These are phyloP conservation scores for Spathaspora gorwiae DNA, from an alignment of 805 yeast species.

Conservation along the genomic window DNA sequence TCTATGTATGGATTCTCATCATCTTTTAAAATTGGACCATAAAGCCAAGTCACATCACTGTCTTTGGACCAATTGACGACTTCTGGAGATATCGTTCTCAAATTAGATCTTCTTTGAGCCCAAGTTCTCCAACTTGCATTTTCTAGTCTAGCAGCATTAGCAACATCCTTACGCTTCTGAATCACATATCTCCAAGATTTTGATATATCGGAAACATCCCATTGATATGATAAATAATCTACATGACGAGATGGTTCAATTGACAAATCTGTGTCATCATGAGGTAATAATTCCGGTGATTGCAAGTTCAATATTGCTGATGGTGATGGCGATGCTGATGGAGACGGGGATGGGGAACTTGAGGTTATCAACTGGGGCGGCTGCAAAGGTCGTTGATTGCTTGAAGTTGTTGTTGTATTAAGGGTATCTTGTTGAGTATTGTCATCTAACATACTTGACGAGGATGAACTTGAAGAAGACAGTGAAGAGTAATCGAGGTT, in stretches of 20 bases:
- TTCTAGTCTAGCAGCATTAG: constrained; percentile 44
- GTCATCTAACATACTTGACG: background rate
- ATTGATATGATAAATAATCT: constrained; percentile 89
- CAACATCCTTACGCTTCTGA: constrained; percentile 74
- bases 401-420: background rate
- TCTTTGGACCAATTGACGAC: constrained; percentile 95
- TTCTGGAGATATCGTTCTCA: constrained; percentile 82
- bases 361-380: background rate
- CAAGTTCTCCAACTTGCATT: constrained; percentile 91
- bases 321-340: constrained; percentile 1
- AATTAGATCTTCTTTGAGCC: constrained; percentile 71
- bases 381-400: background rate
- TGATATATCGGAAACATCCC: constrained; percentile 92
- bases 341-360: constrained; percentile 2
- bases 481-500: background rate
- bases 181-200: constrained; percentile 95
- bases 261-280: constrained; percentile 78
- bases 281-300: constrained; percentile 40
- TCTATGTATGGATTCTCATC: constrained; percentile 15
- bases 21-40: constrained; percentile 73
- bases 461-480: background rate
- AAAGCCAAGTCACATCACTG: constrained; percentile 95
- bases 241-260: constrained; percentile 87
- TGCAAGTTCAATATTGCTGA: constrained; percentile 4
- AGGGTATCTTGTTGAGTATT: background rate